A percentile compares a stretch with the other conserved stretches of the same genome.
These are phyloP conservation scores for Globisporangium nagaii DNA, from an alignment of 352 stramenopile genomes.

Conservation along the genomic window DNA sequence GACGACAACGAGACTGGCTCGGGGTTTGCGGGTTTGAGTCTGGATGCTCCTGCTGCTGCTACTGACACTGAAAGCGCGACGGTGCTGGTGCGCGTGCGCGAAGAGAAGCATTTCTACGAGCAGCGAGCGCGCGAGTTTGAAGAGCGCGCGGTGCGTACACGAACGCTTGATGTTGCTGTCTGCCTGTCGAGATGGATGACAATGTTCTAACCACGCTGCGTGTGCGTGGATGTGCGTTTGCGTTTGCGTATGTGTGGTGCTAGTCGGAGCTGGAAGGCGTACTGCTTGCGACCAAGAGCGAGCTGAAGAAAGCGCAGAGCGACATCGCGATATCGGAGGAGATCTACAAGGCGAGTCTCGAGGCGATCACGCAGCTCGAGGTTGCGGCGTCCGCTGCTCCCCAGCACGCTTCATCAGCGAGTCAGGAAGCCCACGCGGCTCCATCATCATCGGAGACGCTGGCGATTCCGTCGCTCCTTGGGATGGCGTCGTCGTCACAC, in stretches of 20 bases:
- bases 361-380: slow-evolving; percentile 53
- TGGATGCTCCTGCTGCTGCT: neutral
- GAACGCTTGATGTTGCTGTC: too few relatives aligned
- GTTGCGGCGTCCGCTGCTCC: neutral
- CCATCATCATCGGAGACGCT: neutral
- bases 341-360: slow-evolving; percentile 63
- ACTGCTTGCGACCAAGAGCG: slow-evolving; percentile 20
- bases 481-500: too few relatives aligned
- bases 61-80: neutral
- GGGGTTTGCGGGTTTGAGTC: neutral
- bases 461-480: neutral
- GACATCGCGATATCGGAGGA: slow-evolving; percentile 43
- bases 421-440: neutral
- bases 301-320: slow-evolving; percentile 32
- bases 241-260: too few relatives aligned
- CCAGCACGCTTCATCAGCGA: too few relatives aligned
- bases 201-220: too few relatives aligned
- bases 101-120: slow-evolving; percentile 12
- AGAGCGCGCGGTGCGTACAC: neutral
- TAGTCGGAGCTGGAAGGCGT: slow-evolving; percentile 31
- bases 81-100: slow-evolving; percentile 13
- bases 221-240: too few relatives aligned
- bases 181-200: too few relatives aligned
- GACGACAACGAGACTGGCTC: too few relatives aligned
- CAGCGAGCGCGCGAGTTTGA: neutral